A percentile compares a stretch with the other conserved stretches of the same genome.
Conservation (phyloP, 495 filamentous ascomycete species). For the Xylaria intraflava region DNA sequence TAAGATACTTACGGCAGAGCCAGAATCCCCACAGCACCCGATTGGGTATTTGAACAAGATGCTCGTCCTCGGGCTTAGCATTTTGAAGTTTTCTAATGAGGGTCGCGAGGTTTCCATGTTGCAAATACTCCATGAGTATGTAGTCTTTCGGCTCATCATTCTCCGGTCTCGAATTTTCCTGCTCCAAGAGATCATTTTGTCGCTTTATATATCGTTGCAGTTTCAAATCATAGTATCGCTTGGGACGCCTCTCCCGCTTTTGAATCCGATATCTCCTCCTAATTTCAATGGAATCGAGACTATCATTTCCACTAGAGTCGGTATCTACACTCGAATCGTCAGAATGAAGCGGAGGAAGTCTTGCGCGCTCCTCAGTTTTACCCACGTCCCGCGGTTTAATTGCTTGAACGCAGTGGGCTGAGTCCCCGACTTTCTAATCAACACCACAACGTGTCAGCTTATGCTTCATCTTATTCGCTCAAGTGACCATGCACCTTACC, state of each 20-base stretch:
- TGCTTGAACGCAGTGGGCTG: constrained; percentile 4
- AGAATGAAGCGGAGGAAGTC: neutral
- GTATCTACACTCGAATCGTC: constrained; percentile 4
- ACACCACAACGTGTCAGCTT: neutral
- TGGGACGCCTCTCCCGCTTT: neutral
- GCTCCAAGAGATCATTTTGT: too few relatives aligned
- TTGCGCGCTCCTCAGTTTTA: neutral
- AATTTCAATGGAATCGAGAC: neutral
- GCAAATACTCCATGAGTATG: constrained; percentile 11
- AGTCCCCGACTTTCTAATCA: constrained; percentile 3
- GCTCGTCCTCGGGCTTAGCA: neutral
- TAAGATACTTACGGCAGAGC: constrained; percentile 5
- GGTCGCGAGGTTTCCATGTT: neutral
- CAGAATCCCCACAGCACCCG: constrained; percentile 11
- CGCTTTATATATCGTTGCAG: too few relatives aligned
- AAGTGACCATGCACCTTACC: neutral
- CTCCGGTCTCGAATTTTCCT: too few relatives aligned
- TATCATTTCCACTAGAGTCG: constrained; percentile 10
- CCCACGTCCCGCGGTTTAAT: neutral
- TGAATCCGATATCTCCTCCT: neutral
- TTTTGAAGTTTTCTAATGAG: neutral
- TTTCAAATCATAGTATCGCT: too few relatives aligned
- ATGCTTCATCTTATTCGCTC: neutral
- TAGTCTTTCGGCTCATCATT: neutral
- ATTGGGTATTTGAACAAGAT: neutral